These are phyloP conservation scores for Gillenia trifoliata DNA, from an alignment of 306 rosid genomes.

Conservation along the genomic window DNA sequence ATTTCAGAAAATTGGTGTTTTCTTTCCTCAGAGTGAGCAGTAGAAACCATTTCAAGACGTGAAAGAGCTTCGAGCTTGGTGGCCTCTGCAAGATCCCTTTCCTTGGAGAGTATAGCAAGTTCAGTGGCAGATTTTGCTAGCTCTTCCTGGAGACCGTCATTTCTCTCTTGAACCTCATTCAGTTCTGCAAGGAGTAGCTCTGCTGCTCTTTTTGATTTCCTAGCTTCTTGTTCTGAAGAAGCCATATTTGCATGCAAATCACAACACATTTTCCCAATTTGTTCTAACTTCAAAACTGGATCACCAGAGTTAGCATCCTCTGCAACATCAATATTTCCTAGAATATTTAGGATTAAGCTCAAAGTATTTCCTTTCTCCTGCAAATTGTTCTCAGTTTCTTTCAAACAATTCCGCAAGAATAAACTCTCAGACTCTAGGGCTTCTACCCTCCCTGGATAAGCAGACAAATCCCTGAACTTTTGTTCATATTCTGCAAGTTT, in stretches of 20 bases:
- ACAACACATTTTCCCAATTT: conserved; percentile 48
- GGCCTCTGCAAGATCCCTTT: conserved; percentile 62
- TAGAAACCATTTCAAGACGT: conserved; percentile 56
- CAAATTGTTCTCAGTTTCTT: conserved; percentile 52
- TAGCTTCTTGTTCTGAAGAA: conserved; percentile 68
- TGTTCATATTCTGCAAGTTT: conserved; percentile 58
- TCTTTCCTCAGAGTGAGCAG: conserved; percentile 46
- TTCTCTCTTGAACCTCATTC: conserved; percentile 98
- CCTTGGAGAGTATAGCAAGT: conserved; percentile 57
- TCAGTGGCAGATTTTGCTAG: conserved; percentile 51
- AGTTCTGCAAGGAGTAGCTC: conserved; percentile 87
- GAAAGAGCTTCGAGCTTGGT: conserved; percentile 66
- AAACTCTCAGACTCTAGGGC: conserved; percentile 65
- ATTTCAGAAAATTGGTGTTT: conserved; percentile 53
- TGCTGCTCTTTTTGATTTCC: conserved; percentile 85
- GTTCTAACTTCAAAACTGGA: conserved; percentile 65
- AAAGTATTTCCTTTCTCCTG: conserved; percentile 58
- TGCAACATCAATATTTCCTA: conserved; percentile 57
- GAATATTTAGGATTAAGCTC: conserved; percentile 43
- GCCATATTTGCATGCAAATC: conserved; percentile 42
- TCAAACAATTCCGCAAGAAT: conserved; percentile 50
- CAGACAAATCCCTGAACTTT: conserved; percentile 49
- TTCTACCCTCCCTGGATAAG: conserved; percentile 54
- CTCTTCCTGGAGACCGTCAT: conserved; percentile 90
- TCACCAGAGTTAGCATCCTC: conserved; percentile 43